phyloP scores from a whole-genome alignment of 768 basidiomycete species.

The Pleurotus ostreatus region DNA sequence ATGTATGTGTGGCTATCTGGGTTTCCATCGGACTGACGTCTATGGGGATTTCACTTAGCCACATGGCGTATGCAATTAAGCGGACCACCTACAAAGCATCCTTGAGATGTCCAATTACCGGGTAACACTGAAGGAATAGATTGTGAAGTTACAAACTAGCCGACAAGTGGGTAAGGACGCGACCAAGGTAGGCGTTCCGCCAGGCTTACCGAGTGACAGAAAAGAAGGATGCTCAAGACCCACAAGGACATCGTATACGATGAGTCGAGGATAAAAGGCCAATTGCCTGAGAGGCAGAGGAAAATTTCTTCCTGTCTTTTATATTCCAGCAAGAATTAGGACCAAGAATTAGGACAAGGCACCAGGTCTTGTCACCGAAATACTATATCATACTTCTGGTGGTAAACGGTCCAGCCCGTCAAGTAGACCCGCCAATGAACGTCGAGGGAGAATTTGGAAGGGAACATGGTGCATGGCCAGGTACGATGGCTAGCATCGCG shows the following conservation, averaged over 20 bases:
- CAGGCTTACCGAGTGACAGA: not conserved
- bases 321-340: not conserved
- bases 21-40: not conserved
- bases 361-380: not conserved
- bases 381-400: not conserved
- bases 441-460: not conserved
- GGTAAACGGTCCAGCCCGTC: not conserved
- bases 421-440: not conserved
- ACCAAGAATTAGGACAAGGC: not conserved
- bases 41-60: not conserved
- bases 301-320: not conserved
- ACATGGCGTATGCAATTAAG: not conserved
- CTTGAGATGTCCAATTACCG: conserved; percentile 40
- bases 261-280: not conserved
- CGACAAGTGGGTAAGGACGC: not conserved
- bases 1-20: not conserved
- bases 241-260: not conserved
- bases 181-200: not conserved
- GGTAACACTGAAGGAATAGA: conserved; percentile 31
- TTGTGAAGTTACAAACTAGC: conserved; percentile 9
- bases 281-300: not conserved
- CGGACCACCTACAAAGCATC: conserved; percentile 40
- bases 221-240: not conserved
- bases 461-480: conserved; percentile 6
- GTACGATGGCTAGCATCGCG: not conserved